Base-by-base conservation (phyloP, 352 stramenopile genomes). In the Peronospora destructor region DNA sequence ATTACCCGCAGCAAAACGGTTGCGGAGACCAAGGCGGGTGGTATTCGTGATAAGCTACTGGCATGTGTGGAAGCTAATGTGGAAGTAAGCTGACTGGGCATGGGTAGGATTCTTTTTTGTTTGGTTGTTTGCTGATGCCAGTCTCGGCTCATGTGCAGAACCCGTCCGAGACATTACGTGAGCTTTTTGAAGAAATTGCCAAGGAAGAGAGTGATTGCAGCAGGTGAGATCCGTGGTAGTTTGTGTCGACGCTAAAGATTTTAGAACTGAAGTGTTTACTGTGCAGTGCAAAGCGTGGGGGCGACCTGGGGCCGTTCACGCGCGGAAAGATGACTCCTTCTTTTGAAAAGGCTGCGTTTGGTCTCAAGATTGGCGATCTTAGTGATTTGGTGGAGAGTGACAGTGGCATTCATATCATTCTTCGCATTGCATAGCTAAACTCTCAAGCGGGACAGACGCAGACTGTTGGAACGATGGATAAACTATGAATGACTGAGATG, bases 361-460 rank as follows among this genome's bases (percentile, higher is more conserved):
- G 64, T 32, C 80, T 99, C 32, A 78, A 93, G 48, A 80, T 98
- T 14, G 90, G 87, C 30, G 81, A 98, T 60, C 82, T 98, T 50
- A 97, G 84, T 47, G 85, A 83, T 4, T 91, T 98, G 55, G 88
- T 98, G 21, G 91, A 96, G 50, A 98, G 85, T 39, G 95, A 98
- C 59, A 97, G 84, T 52, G 96, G 95, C 40, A 83, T 98, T 52
- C 96, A 99, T 77, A 84, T 99, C 43, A 98, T 99, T 46, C 88
- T 98, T 47, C 81, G 96, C 46, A 59, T 87, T 57, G 79, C 73
- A 74, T 90, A 76, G 68, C 42, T 30, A 59, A 38, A 47, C 16
- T 34, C 21, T 49, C 55, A 35, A 35, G 26, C 26, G 14, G 32
- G 19, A 43, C 25, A 38, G 16, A 17, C 4, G 23, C 39, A n/a